phyloP scores from a whole-genome alignment of 2,329 filamentous ascomycete genomes.

The Aspergillus piperis region DNA sequence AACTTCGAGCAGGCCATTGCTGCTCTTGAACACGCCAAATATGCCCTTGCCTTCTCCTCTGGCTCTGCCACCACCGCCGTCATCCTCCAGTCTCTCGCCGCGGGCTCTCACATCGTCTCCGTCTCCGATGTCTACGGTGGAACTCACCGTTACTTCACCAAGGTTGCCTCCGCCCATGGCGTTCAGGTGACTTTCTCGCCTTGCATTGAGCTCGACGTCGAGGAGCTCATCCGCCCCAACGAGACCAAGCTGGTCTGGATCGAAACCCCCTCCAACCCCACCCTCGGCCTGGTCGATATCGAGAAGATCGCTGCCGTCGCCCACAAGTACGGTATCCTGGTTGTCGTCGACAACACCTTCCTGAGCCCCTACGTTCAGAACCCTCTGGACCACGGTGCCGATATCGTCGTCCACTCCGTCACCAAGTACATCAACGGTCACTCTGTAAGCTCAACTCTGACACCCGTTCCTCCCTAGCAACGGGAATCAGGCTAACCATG shows the following conservation, averaged over 20 bases:
- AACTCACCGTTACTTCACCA: slow-evolving; percentile 98
- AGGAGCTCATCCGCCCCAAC: slow-evolving; percentile 73
- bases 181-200: slow-evolving; percentile 94
- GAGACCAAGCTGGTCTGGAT: slow-evolving; percentile 98
- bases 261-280: slow-evolving; percentile 92
- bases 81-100: slow-evolving; percentile 87
- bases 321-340: slow-evolving; percentile 83
- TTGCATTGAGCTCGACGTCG: slow-evolving; percentile 84
- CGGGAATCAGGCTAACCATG: slow-evolving; percentile 1
- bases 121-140: slow-evolving; percentile 98
- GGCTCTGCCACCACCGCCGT: slow-evolving; percentile 91
- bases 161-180: slow-evolving; percentile 91
- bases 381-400: slow-evolving; percentile 89
- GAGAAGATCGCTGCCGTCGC: slow-evolving; percentile 78
- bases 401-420: slow-evolving; percentile 94
- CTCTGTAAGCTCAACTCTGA: slow-evolving; percentile 46
- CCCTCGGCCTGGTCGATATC: slow-evolving; percentile 89
- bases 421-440: slow-evolving; percentile 99
- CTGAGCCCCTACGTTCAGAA: slow-evolving; percentile 96
- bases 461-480: background rate
- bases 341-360: slow-evolving; percentile 99
- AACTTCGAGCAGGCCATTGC: slow-evolving; percentile 94
- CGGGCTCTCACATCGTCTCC: slow-evolving; percentile 90
- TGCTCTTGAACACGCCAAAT: slow-evolving; percentile 85
- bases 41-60: slow-evolving; percentile 91